Base-by-base conservation (phyloP, 768 basidiomycete species). In the Tephrocybe sp. region DNA sequence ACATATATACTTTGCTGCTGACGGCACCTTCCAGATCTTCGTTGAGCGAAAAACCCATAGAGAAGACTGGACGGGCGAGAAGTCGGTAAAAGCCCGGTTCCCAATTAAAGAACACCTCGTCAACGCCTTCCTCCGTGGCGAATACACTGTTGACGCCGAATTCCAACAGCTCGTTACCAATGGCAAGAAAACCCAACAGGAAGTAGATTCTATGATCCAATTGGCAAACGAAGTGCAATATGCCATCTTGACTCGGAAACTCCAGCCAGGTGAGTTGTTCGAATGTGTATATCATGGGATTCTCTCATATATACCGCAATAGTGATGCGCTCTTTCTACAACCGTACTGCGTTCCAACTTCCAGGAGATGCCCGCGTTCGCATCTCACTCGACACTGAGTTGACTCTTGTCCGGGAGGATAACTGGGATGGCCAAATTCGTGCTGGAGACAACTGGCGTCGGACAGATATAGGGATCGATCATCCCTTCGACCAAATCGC, bases 51-150 rank as follows among this genome's bases (percentile, higher is more conserved):
- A 92, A 68, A 92, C 89, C 0, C 89, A 99, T 64, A 82, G 94
- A 47, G 97, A 99, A 68, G 97, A 99, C 62, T 99, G 97, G 97
- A 98, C 95, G 0, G 97, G 97, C 27, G 95, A 99, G 68, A 97
- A 97, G 68, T 94, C 91, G 9, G 94, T 98, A 63, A 99, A 97
- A 69, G 90, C 94, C 12, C 88, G 94, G 10, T 97, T 98, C 72
- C 84, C 91, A 2, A 85, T 99, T 65, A 94, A 95, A 64, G 95
- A 97, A 64, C 83, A 92, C 53, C 82, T 89, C 39, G 86, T 98
- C 57, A 95, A 97, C 62, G 84, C 88, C 13, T 99, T 93, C 74
- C 69, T 97, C 33, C 74, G 78, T 18, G 97, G 97, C 15, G 86
- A 91, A 62, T 88, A 97, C 68, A 95, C 84, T 23, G 88, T 97